Evolutionary conservation across 495 filamentous ascomycete genomes (phyloP).

Genomic region (Lophiotrema nucula): DNA sequence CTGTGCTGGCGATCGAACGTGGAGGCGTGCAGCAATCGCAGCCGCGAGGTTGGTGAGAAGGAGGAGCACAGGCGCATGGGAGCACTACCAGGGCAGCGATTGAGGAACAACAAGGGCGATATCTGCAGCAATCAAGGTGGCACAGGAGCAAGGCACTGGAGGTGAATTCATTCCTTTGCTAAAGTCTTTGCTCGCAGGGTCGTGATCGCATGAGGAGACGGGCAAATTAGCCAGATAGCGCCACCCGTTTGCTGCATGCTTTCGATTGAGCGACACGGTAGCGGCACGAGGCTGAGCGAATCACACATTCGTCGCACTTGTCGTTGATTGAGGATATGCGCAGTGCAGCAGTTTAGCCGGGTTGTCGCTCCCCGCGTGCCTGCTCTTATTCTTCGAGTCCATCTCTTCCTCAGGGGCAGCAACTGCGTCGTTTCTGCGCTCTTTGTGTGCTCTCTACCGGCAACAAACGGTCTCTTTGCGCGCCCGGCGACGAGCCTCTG

Average conservation of each 20-base stretch:
- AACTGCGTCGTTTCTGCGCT: too few relatives aligned
- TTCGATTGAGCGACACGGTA: too few relatives aligned
- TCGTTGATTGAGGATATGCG: slow-evolving; percentile 1
- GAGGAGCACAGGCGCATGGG: background rate
- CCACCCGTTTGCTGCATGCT: too few relatives aligned
- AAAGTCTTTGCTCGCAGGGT: too few relatives aligned
- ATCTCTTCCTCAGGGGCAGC: too few relatives aligned
- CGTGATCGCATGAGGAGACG: slow-evolving; percentile 4
- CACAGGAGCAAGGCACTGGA: slow-evolving; percentile 1
- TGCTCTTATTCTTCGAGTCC: too few relatives aligned
- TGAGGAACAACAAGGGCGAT: background rate
- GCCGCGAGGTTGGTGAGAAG: background rate
- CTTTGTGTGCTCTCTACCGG: too few relatives aligned
- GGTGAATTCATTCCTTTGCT: too few relatives aligned
- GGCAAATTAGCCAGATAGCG: slow-evolving; percentile 17
- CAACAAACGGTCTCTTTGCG: too few relatives aligned
- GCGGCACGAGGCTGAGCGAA: slow-evolving; percentile 1
- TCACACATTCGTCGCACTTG: background rate
- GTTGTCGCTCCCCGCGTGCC: background rate
- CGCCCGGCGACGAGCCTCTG: too few relatives aligned
- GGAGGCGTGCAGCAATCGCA: slow-evolving; percentile 8
- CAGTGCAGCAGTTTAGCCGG: slow-evolving; percentile 1
- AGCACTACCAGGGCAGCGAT: background rate
- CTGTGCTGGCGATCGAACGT: slow-evolving; percentile 8
- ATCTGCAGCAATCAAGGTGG: slow-evolving; percentile 12